Evolutionary conservation across 31 red algal genomes (phyloP).

Genomic region (Endocladia muricata): DNA sequence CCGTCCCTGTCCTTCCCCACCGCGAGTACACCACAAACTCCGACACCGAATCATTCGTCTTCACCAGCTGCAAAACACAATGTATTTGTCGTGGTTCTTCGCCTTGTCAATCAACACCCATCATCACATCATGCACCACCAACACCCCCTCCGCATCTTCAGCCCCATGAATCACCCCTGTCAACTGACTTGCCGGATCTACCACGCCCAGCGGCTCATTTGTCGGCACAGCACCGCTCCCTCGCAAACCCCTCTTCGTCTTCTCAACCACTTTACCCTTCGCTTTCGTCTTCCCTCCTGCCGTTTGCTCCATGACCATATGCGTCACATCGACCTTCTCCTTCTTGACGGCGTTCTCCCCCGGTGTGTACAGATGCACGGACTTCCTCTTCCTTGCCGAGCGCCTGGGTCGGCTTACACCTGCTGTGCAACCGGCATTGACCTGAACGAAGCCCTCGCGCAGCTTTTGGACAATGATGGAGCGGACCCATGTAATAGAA

Average conservation of each 20-base stretch:
- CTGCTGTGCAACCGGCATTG: too few relatives aligned
- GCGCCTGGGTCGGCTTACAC: too few relatives aligned
- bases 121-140: slow-evolving; percentile 54
- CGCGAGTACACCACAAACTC: slow-evolving; percentile 37
- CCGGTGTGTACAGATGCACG: neutral
- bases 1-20: slow-evolving; percentile 51
- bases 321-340: neutral
- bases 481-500: too few relatives aligned
- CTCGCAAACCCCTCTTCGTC: neutral
- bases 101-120: slow-evolving; percentile 32
- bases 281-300: too few relatives aligned
- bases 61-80: slow-evolving; percentile 61
- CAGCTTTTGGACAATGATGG: too few relatives aligned
- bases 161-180: slow-evolving; percentile 46
- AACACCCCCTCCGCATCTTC: neutral
- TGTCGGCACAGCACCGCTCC: neutral
- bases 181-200: slow-evolving; percentile 26
- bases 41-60: slow-evolving; percentile 1
- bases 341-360: neutral
- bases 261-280: too few relatives aligned
- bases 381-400: neutral
- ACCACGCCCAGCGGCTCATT: slow-evolving; percentile 38
- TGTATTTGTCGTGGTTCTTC: slow-evolving; percentile 46
- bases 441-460: too few relatives aligned
- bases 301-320: too few relatives aligned